Evolutionary conservation across 305 asterid species (phyloP), one percentile per base, ranked within the genome.

Genomic region (Solanum hybrid): DNA sequence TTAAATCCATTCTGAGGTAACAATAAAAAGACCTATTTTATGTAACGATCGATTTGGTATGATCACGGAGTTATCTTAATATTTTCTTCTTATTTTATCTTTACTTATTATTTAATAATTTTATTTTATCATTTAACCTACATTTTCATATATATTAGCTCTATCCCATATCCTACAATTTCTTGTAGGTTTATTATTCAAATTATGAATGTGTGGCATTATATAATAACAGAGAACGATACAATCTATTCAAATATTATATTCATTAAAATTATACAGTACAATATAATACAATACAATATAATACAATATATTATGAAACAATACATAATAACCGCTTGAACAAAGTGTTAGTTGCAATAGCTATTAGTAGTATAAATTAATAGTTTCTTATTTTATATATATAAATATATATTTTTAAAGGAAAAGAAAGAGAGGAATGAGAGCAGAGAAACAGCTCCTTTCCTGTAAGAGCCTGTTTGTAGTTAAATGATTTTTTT

Each of bases 261-360:
- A 56, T 19, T 56, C 0, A 56, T 19, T 56, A 19, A 2, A 56
- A 56, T 7, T 0, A 56, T 56, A 56, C 10, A 45, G 1, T 45
- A 5, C 1, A 6, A 45, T 14, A 45, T 13, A 19, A 19, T 56
- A 19, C 0, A 56, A 1, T 0, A 51, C 1, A 51, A 51, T 51
- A 51, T 2, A 15, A 51, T 51, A 51, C 0, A 6, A 56, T 56
- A 56, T 19, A 7, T 19, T 56, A 56, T 56, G 24, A 56, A 56
- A 56, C 0, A 56, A 19, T 19, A 7, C 1, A 19, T 19, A 56
- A 56, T 7, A 56, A 56, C 24, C 0, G 10, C 0, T 0, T 19
- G 10, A 56, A 56, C 24, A 56, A 56, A 56, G 10, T 2, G 24
- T 56, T 60, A 60, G 26, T 60, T 60, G 71, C 26, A 60, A 19